A percentile compares a stretch with the other conserved stretches of the same genome.
Evolutionary conservation across 2,329 filamentous ascomycete species (phyloP).

Genomic region (Ascochyta rabiei): DNA sequence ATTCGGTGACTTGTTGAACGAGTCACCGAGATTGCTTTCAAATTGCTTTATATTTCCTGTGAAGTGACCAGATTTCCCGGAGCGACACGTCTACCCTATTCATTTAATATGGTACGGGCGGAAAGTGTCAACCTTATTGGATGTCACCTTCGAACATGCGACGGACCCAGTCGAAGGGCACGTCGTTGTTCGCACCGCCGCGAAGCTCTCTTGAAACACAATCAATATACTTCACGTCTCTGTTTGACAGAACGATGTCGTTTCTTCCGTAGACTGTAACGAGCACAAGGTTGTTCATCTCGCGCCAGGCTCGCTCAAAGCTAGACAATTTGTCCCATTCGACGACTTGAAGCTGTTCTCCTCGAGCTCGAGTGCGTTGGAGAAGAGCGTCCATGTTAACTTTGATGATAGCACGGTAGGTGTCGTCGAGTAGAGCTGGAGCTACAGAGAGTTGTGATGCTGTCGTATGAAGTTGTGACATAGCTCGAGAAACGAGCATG

Average conservation of each 20-base stretch:
- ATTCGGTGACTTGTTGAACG: too few species aligned
- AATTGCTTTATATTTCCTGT: too few species aligned
- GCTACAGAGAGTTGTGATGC: not conserved
- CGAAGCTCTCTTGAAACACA: constrained; percentile 16
- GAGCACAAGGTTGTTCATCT: constrained; percentile 21
- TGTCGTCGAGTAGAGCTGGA: not conserved
- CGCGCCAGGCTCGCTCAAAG: constrained; percentile 26
- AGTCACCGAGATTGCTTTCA: too few species aligned
- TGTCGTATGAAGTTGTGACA: not conserved
- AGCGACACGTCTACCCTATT: too few species aligned
- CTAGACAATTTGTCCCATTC: constrained; percentile 9
- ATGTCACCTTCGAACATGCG: not conserved
- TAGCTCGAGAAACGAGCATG: constrained; percentile 11
- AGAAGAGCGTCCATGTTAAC: constrained; percentile 15
- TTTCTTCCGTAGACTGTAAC: constrained; percentile 23
- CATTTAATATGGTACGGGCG: too few species aligned
- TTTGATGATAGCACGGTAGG: constrained; percentile 15
- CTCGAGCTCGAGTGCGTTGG: constrained; percentile 17
- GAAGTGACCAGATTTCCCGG: too few species aligned
- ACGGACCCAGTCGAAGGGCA: not conserved
- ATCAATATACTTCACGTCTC: constrained; percentile 24
- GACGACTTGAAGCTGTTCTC: constrained; percentile 10
- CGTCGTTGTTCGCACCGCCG: not conserved
- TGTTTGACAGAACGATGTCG: constrained; percentile 13
- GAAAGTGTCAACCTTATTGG: not conserved